phyloP scores from a whole-genome alignment of 1,139 yeast species.

The Arxiozyma bovina region DNA sequence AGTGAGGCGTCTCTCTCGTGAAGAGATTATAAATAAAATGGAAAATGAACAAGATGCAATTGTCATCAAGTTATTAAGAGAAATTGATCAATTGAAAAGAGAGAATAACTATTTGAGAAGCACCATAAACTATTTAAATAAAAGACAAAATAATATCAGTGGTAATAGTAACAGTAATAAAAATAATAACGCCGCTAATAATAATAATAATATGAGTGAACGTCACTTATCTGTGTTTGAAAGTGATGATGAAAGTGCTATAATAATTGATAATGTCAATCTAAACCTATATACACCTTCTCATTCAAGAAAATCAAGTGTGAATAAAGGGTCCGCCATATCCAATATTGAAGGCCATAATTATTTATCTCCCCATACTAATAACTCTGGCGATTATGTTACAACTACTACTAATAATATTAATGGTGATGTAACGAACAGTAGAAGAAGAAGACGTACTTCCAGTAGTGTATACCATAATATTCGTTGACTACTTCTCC shows the following conservation, averaged over 20 bases:
- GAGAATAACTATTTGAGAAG: conserved; percentile 35
- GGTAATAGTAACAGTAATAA: background rate
- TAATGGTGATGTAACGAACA: background rate
- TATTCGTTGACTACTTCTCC: background rate
- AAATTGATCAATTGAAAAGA: conserved; percentile 43
- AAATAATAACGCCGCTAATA: background rate
- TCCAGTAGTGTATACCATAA: conserved; percentile 3
- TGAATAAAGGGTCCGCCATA: background rate
- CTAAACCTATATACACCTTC: background rate
- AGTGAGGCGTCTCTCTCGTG: conserved; percentile 26
- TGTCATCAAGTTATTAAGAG: conserved; percentile 49
- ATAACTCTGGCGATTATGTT: background rate
- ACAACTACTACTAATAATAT: background rate
- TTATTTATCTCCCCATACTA: background rate
- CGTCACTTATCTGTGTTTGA: background rate
- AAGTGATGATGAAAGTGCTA: conserved; percentile 4
- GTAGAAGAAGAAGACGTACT: conserved; percentile 5
- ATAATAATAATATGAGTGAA: background rate
- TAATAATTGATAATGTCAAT: background rate
- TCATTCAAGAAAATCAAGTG: background rate
- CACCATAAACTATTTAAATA: conserved; percentile 7
- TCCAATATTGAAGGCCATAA: background rate
- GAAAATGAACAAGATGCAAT: conserved; percentile 64
- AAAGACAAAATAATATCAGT: background rate
- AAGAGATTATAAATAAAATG: conserved; percentile 51